Conservation (phyloP, 2,329 filamentous ascomycete species). For the Kalaharituber pfeilii region DNA sequence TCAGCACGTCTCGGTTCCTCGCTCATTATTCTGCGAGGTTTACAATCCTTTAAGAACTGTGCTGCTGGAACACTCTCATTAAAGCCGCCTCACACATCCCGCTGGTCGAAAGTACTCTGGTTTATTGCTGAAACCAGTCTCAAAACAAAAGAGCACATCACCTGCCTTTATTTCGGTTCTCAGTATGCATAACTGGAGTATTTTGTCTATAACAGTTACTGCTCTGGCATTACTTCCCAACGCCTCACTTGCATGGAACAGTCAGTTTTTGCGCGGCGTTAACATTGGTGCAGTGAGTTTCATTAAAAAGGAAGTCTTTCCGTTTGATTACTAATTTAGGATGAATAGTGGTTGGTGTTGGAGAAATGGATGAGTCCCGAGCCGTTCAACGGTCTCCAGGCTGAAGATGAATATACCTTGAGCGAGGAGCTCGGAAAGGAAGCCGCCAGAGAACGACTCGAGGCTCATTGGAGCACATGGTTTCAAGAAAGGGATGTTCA, state of each 20-base stretch:
- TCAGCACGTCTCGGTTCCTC: too few species aligned
- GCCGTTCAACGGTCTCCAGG: not conserved
- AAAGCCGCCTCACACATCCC: too few species aligned
- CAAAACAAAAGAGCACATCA: too few species aligned
- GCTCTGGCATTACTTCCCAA: not conserved
- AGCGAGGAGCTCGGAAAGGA: constrained; percentile 1
- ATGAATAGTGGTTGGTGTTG: constrained; percentile 5
- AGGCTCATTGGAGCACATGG: constrained; percentile 28
- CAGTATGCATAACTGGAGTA: not conserved
- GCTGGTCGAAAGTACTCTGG: too few species aligned
- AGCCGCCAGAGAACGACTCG: constrained; percentile 1
- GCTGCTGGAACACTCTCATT: too few species aligned
- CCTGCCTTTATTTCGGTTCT: too few species aligned
- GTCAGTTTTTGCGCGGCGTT: not conserved
- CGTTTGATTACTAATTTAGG: too few species aligned
- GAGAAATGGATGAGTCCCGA: constrained; percentile 5
- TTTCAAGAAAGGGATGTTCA: constrained; percentile 38
- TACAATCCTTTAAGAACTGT: too few species aligned
- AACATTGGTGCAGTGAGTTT: not conserved
- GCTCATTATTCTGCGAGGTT: too few species aligned
- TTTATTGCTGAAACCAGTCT: too few species aligned
- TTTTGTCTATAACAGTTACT: not conserved
- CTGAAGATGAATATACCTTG: constrained; percentile 2
- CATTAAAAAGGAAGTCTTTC: too few species aligned
- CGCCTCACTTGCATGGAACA: not conserved